These are phyloP conservation scores for Actinomortierella ambigua DNA, from an alignment of 371 early-diverging fungal species.

Conservation along the genomic window DNA sequence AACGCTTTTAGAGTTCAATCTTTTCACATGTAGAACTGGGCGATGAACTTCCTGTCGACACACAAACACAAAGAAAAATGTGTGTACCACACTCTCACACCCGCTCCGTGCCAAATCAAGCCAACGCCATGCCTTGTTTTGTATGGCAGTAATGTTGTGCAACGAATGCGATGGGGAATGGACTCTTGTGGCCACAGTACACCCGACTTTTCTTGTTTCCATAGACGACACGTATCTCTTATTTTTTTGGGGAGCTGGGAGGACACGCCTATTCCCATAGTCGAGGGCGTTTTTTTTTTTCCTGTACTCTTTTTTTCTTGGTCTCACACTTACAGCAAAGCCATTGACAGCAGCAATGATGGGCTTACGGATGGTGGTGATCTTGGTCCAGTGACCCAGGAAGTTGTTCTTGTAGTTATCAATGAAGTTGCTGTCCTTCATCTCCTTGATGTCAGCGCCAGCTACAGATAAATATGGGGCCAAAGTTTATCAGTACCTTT, in stretches of 20 bases:
- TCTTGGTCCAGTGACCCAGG: slow-evolving; percentile 92
- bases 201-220: too few species aligned
- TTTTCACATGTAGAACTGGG: too few species aligned
- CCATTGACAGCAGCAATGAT: slow-evolving; percentile 98
- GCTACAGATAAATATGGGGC: slow-evolving; percentile 59
- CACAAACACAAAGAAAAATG: neutral
- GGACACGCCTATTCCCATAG: slow-evolving; percentile 5
- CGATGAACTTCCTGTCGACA: neutral
- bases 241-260: too few species aligned
- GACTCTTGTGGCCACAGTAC: neutral
- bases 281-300: slow-evolving; percentile 1
- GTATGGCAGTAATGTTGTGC: neutral
- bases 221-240: too few species aligned
- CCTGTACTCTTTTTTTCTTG: neutral
- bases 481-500: too few species aligned
- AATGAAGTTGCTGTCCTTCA: slow-evolving; percentile 86
- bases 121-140: neutral
- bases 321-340: slow-evolving; percentile 78
- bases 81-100: neutral
- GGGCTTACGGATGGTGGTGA: slow-evolving; percentile 92
- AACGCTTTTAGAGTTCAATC: too few species aligned
- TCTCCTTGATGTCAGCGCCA: slow-evolving; percentile 99
- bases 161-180: slow-evolving; percentile 1
- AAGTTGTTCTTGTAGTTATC: slow-evolving; percentile 91
- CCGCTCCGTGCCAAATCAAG: too few species aligned